Evolutionary conservation across 768 basidiomycete genomes (phyloP).

Genomic region (Leccinum ochraceum): DNA sequence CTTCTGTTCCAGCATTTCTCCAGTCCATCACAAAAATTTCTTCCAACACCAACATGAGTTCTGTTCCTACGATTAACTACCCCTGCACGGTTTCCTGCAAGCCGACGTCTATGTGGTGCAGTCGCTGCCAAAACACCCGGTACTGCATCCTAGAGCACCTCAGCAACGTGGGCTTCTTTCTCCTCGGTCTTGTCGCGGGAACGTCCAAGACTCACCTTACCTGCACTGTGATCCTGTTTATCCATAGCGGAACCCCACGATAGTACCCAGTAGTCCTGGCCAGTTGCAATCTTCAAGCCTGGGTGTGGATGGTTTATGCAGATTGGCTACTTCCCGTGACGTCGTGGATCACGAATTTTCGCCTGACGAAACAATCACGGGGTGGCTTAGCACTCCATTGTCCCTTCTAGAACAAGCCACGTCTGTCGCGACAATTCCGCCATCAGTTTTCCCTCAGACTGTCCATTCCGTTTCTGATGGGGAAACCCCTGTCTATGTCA

Average conservation of each 20-base stretch:
- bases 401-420: neutral
- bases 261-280: no score
- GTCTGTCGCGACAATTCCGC: neutral
- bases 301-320: no score
- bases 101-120: constrained; percentile 84
- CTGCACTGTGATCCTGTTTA: no score
- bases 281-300: no score
- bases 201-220: no score
- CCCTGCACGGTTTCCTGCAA: constrained; percentile 74
- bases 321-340: no score
- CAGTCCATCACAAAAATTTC: no score
- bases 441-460: no score
- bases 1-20: no score
- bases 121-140: constrained; percentile 80
- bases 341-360: no score
- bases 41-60: neutral
- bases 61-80: constrained; percentile 61
- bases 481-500: neutral
- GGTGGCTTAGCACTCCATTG: neutral
- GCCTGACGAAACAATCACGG: neutral
- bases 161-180: constrained; percentile 49
- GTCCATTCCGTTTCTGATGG: neutral
- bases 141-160: constrained; percentile 82
- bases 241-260: no score
- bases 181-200: constrained; percentile 18